These are phyloP conservation scores for Sugiyamaella lignohabitans DNA, from an alignment of 805 yeast genomes.

Conservation along the genomic window DNA sequence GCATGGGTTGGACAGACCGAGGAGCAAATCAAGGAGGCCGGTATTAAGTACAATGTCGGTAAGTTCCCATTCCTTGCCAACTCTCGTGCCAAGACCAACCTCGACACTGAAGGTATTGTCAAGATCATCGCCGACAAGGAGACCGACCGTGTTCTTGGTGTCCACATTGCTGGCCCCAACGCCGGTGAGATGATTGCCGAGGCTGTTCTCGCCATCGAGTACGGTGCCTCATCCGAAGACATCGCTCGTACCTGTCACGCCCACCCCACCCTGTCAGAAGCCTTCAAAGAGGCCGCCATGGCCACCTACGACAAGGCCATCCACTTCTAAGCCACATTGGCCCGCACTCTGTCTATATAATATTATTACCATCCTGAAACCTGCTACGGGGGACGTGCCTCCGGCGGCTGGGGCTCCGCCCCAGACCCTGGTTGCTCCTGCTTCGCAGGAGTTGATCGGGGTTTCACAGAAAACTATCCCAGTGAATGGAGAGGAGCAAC, in stretches of 20 bases:
- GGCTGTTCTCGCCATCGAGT: constrained; percentile 94
- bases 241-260: constrained; percentile 97
- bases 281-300: constrained; percentile 96
- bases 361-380: background rate
- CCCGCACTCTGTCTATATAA: no score
- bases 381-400: no score
- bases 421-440: background rate
- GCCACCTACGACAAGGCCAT: constrained; percentile 88
- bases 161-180: constrained; percentile 94
- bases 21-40: constrained; percentile 88
- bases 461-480: no score
- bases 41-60: constrained; percentile 87
- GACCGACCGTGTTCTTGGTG: constrained; percentile 93
- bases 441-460: no score
- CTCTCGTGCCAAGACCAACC: constrained; percentile 98
- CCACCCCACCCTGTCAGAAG: constrained; percentile 97
- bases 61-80: constrained; percentile 98
- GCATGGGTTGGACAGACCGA: constrained; percentile 99
- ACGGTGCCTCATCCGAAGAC: constrained; percentile 98
- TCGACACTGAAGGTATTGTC: constrained; percentile 95
- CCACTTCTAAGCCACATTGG: constrained; percentile 49
- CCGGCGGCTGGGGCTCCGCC: constrained; percentile 1
- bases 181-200: constrained; percentile 99
- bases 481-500: no score
- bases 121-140: constrained; percentile 94